Base-by-base conservation (phyloP, 805 yeast genomes). In the Kazachstania kunashirensis region DNA sequence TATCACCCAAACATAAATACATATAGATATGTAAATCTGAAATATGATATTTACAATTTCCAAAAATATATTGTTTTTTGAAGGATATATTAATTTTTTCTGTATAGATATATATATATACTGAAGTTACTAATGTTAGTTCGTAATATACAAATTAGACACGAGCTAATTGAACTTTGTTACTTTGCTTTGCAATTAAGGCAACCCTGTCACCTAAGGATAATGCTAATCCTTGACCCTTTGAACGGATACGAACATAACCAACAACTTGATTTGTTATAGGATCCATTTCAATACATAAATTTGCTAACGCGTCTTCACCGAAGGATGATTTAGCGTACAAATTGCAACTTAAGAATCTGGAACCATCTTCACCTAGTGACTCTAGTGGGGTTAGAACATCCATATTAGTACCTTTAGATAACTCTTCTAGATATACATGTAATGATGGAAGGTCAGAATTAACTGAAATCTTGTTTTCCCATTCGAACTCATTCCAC, bases 401-500 rank as follows among this genome's bases (percentile, higher is more conserved):
- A 40, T 79, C 77, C 97, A 92, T 94, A 61, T 89, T 88, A 4
- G 98, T 92, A 33, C 84, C 88, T 40, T 70, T 66, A 10, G 50
- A 44, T 36, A 92, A 66, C 51, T 73, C 79, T 41, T 78, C 81
- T 59, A 92, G 68, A 62, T 84, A 92, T 32, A 75, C 83, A 54
- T 79, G 78, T 53, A 94, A 70, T 2, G 84, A 64, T 23, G 71
- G 59, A 45, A 79, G 67, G 37, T 68, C 71, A 2, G 94, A 76
- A 48, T 80, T 78, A 57, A 92, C 83, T 42, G 88, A 83, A 49
- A 92, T 88, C 68, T 92, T 92, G 68, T 92, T 92, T 63, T 92
- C 98, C 98, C 98, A 92, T 65, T 92, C 99, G 57, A 94, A 92
- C 59, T 88, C 96, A 59, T 86, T 85, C 99, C 99, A 92, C 97